Evolutionary conservation across 495 filamentous ascomycete genomes (phyloP).

Genomic region (Trichoderma orchidacearum): DNA sequence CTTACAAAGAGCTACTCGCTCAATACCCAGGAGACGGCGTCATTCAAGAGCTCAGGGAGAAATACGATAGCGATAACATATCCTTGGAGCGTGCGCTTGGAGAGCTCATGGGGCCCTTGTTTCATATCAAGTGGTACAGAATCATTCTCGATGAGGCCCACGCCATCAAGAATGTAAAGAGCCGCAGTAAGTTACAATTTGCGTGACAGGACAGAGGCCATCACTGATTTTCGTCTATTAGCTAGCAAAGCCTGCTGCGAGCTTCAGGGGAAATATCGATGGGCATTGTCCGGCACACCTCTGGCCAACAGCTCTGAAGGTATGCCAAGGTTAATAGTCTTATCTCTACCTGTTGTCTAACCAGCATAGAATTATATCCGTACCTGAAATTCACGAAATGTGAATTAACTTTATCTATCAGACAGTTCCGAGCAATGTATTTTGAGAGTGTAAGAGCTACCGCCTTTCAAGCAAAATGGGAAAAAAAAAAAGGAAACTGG

Average conservation of each 20-base stretch:
- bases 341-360: slow-evolving; percentile 14
- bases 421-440: slow-evolving; percentile 36
- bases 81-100: neutral
- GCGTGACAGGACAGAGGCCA: neutral
- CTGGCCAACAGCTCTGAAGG: slow-evolving; percentile 31
- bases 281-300: slow-evolving; percentile 50
- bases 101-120: slow-evolving; percentile 15
- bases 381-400: slow-evolving; percentile 47
- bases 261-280: slow-evolving; percentile 38
- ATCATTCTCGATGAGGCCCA: slow-evolving; percentile 52
- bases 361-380: slow-evolving; percentile 36
- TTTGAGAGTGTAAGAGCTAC: slow-evolving; percentile 11
- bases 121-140: slow-evolving; percentile 35
- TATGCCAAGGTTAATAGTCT: no score
- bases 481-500: neutral
- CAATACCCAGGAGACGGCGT: slow-evolving; percentile 8
- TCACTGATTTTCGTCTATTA: slow-evolving; percentile 2
- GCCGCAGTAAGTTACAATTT: slow-evolving; percentile 5
- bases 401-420: slow-evolving; percentile 21
- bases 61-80: slow-evolving; percentile 13
- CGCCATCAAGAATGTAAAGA: slow-evolving; percentile 43
- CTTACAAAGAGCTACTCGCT: neutral
- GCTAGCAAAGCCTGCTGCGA: slow-evolving; percentile 40
- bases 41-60: slow-evolving; percentile 20
- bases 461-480: no score